Base-by-base conservation (phyloP, 2,329 filamentous ascomycete species). In the Ophiosphaerella narmari region DNA sequence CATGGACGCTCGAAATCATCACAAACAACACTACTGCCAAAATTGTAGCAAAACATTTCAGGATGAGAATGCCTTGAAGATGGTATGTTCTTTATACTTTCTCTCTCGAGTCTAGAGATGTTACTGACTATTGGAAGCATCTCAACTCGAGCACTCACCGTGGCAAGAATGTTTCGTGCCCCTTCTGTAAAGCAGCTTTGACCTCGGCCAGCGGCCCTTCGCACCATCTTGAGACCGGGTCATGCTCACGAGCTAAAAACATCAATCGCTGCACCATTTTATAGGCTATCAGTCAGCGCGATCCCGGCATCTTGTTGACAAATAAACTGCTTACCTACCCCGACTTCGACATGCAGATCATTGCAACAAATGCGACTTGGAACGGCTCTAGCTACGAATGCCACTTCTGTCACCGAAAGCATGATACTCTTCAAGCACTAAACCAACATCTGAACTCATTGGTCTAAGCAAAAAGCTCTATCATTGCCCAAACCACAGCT, bases 221-320 rank as follows among this genome's bases (percentile, higher is more conserved):
- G 0, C 75, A 84, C 61, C 82, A 88, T 54, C 67, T 87, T 1
- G 85, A 88, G 55, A 68, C 60, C 0, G 79, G 80, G n/a, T 67
- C 74, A 0, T 88, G 85, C 43, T 75, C 76, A 0, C 65, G 66
- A 0, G 80, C 81, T 0, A 69, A 63, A 0, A 46, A 56, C 2
- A 37, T 85, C 1, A 77, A 29, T 4, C 26, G 11, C 26, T 2
- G 26, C 26, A 29, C 26, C 5, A 8, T 29, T 29, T 29, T 7
- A 63, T 53, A 62, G 0, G 62, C 75, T 6, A 68, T 86, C 7
- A 75, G 76, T 2, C 50, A 62, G 12, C 71, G 74, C 1, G 84
- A 87, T 49, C 74, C 75, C 0, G 34, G 72, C 4, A 77, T 80
- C 11, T 3, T 76, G 26, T 78, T 87, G 45, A 79, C 82, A 1